Evolutionary conservation across 257 asterid species (phyloP), one percentile per base, ranked within the genome.

Genomic region (Mentha longifolia): DNA sequence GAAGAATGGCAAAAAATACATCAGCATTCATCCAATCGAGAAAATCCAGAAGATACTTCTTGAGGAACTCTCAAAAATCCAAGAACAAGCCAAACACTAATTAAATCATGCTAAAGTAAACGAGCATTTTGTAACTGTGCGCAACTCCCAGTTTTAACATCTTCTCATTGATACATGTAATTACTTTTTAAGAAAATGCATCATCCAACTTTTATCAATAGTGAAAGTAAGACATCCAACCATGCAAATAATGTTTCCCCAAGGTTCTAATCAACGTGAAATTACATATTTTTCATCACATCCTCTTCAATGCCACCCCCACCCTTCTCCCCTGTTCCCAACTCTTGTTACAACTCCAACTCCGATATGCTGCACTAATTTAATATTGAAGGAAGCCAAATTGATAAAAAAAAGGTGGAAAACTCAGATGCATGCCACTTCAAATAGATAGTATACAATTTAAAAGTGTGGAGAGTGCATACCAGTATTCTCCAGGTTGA

Each of bases 401-500:
- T 25, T 25, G 1, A 13, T n/a, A 13, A 43, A 42, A 43, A 42
- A 17, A 31, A 2, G 55, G 17, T 14, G 13, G 62, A 22, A 51
- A 59, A 59, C 28, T 31, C 61, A 33, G 39, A 33, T 12, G 65
- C 30, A 65, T 67, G 77, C 65, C 22, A 42, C 49, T 30, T 33
- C 71, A 50, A 69, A 61, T 52, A 65, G 19, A 9, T 2, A 58
- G 68, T 54, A 66, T 43, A 70, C 13, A 61, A 30, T 43, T 52
- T 31, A 16, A 71, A 42, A 77, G 67, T 39, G 67, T 16, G 68
- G 84, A 76, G 58, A 91, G 69, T 15, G 73, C 89, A 76, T 69
- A 94, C 99, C 99, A 94, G 75, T 91, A 94, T n/a, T 85, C 84
- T 74, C 99, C 99, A 0, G 90, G 92, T 82, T 89, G 92, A 78